A percentile compares a stretch with the other conserved stretches of the same genome.
These are phyloP conservation scores for Geotrichum reessii DNA, from an alignment of 1,139 yeast genomes.

Conservation along the genomic window DNA sequence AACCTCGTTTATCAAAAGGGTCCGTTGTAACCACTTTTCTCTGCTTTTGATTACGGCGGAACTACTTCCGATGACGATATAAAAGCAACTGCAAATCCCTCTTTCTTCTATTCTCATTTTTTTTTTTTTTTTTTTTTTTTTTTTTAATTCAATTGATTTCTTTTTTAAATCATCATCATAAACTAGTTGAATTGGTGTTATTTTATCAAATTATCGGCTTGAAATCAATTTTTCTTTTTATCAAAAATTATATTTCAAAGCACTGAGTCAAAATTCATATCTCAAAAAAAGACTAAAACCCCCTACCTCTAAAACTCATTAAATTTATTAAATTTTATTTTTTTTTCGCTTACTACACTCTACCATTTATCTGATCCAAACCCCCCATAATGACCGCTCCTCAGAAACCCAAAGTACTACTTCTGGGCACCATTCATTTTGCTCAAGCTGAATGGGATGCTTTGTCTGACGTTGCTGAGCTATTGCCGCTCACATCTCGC, in stretches of 20 bases:
- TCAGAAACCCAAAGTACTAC: constrained; percentile 38
- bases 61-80: background rate
- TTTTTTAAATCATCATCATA: too few relatives aligned
- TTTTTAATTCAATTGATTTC: background rate
- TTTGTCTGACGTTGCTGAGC: constrained; percentile 28
- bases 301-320: too few relatives aligned
- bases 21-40: background rate
- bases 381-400: constrained; percentile 4
- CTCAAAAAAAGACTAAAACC: background rate
- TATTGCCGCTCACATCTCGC: constrained; percentile 19
- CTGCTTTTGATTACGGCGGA: background rate
- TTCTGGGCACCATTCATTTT: constrained; percentile 26
- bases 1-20: background rate
- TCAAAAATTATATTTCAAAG: too few relatives aligned
- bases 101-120: background rate
- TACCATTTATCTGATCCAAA: background rate
- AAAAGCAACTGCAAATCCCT: background rate
- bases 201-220: too few relatives aligned
- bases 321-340: background rate
- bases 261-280: background rate
- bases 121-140: background rate
- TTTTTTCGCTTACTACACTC: background rate
- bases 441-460: constrained; percentile 26
- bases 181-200: too few relatives aligned
- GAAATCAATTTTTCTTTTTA: too few relatives aligned